A percentile compares a stretch with the other conserved stretches of the same genome.
Evolutionary conservation across 805 yeast genomes (phyloP).

Genomic region (Wickerhamomyces ciferrii): DNA sequence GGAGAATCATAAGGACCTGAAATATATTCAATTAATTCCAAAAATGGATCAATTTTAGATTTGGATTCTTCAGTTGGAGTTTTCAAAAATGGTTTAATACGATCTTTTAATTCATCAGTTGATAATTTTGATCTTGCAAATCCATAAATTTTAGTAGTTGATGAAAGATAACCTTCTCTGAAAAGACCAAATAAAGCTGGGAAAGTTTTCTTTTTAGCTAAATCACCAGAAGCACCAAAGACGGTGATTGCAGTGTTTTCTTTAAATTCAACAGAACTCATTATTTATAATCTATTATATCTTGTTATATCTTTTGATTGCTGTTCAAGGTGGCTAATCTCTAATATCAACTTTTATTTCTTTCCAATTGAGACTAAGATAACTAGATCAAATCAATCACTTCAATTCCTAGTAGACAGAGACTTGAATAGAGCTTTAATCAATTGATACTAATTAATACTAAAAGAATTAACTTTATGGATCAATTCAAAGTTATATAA

Average conservation of each 20-base stretch:
- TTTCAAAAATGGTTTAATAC: conserved; percentile 62
- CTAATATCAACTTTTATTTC: no score
- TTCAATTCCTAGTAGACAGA: no score
- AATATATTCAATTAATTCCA: conserved; percentile 60
- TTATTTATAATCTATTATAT: neutral
- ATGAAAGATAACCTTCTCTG: conserved; percentile 74
- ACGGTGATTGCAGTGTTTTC: conserved; percentile 72
- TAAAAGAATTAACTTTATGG: neutral
- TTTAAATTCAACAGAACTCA: conserved; percentile 36
- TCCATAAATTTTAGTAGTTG: conserved; percentile 72
- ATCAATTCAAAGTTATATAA: neutral
- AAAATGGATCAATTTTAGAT: conserved; percentile 54
- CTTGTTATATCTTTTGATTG: neutral
- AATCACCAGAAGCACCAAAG: conserved; percentile 93
- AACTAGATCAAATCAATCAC: no score
- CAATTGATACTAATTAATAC: no score
- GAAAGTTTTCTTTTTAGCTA: conserved; percentile 93
- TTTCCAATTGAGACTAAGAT: no score
- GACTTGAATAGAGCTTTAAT: no score
- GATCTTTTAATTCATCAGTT: conserved; percentile 58
- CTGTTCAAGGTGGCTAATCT: neutral
- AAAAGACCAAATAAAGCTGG: conserved; percentile 77
- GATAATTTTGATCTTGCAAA: conserved; percentile 83
- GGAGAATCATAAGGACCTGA: conserved; percentile 76
- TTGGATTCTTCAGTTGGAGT: conserved; percentile 38